Conservation (phyloP, 225 moss, liverwort and hornwort genomes). For the Anthoceros angustus region DNA sequence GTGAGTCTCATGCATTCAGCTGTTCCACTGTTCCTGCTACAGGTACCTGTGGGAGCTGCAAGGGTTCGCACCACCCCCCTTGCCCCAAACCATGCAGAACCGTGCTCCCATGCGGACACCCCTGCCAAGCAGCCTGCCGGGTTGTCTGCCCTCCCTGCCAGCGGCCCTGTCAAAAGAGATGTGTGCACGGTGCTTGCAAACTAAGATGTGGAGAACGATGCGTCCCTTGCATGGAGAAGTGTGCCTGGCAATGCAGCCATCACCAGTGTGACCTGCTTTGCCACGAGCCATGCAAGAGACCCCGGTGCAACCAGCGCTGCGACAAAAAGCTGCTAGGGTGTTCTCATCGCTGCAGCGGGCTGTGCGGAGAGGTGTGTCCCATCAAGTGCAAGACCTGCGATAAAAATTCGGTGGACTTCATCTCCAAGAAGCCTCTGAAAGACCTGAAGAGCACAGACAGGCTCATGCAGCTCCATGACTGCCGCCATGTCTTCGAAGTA, state of each 20-base stretch:
- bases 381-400: slow-evolving; percentile 22
- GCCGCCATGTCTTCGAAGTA: slow-evolving; percentile 28
- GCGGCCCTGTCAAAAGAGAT: slow-evolving; percentile 17
- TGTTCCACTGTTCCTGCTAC: too few species aligned
- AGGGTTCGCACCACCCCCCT: slow-evolving; percentile 12
- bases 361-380: slow-evolving; percentile 36
- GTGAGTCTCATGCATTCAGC: too few species aligned
- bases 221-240: slow-evolving; percentile 20
- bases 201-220: slow-evolving; percentile 16
- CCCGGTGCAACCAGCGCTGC: slow-evolving; percentile 26
- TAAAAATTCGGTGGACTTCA: slow-evolving; percentile 14
- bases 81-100: slow-evolving; percentile 19
- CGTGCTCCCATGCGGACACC: slow-evolving; percentile 25
- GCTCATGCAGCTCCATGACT: slow-evolving; percentile 22
- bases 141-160: slow-evolving; percentile 24
- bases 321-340: slow-evolving; percentile 7
- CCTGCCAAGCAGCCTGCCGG: slow-evolving; percentile 20
- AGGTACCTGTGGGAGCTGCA: slow-evolving; percentile 17
- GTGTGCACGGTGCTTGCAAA: slow-evolving; percentile 21
- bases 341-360: slow-evolving; percentile 22
- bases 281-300: slow-evolving; percentile 23
- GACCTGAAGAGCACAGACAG: slow-evolving; percentile 22
- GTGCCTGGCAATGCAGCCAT: slow-evolving; percentile 30
- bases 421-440: slow-evolving; percentile 14
- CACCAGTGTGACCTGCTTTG: slow-evolving; percentile 14